Percentiles rank a stretch among this genome's conserved stretches.
Evolutionary conservation across 305 asterid genomes (phyloP).

Genomic region (Solanum hybrid): DNA sequence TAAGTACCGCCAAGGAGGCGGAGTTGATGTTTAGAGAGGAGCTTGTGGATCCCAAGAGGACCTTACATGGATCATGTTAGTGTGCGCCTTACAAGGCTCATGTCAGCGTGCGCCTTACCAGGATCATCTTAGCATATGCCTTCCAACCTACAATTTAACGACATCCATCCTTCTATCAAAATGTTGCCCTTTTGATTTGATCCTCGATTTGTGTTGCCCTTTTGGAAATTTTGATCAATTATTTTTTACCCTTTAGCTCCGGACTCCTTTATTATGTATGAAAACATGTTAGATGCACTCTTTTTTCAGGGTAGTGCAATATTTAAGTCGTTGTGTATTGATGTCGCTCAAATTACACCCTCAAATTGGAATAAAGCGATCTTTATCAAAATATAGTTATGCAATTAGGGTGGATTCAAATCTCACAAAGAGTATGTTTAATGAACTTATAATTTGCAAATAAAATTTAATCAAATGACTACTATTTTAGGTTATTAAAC

Average conservation of each 20-base stretch:
- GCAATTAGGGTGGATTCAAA: background rate
- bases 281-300: background rate
- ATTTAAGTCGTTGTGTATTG: background rate
- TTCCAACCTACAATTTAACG: too few species aligned
- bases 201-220: too few species aligned
- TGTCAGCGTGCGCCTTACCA: too few species aligned
- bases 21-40: background rate
- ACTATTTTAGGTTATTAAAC: background rate
- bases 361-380: too few species aligned
- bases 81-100: too few species aligned
- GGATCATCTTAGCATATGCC: too few species aligned
- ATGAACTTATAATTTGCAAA: background rate
- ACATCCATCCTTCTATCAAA: too few species aligned
- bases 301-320: background rate
- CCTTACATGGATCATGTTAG: too few species aligned
- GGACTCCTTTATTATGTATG: background rate
- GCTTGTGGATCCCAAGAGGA: too few species aligned
- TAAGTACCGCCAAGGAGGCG: background rate
- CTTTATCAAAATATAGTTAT: background rate
- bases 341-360: background rate
- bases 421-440: background rate
- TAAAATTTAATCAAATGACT: background rate
- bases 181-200: too few species aligned
- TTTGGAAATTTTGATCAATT: too few species aligned
- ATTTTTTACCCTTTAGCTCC: rapidly evolving